phyloP scores from a whole-genome alignment of 257 asterid species.

The Forsythia suspensa region DNA sequence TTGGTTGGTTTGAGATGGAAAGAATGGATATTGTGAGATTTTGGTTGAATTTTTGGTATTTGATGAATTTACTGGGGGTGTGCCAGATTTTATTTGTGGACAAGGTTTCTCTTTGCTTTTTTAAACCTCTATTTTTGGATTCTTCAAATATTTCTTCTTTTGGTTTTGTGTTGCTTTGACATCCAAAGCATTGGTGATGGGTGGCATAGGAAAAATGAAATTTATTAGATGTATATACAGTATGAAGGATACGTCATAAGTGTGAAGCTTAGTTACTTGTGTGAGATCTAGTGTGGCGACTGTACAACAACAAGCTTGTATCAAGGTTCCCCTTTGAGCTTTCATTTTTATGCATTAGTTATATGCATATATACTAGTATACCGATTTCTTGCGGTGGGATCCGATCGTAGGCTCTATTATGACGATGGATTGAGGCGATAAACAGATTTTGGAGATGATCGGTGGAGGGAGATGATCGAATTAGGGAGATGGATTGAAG shows the following conservation, averaged over 20 bases:
- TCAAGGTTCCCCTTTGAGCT: not conserved
- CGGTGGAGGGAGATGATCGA: too few species aligned
- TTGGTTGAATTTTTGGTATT: not conserved
- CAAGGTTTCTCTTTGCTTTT: not conserved
- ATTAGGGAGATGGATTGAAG: too few species aligned
- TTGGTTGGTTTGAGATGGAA: not conserved
- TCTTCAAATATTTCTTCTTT: not conserved
- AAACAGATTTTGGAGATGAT: too few species aligned
- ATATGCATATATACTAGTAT: too few species aligned
- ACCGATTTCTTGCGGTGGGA: too few species aligned
- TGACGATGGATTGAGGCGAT: too few species aligned
- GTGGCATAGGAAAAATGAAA: not conserved
- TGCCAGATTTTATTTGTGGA: not conserved
- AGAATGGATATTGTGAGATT: not conserved
- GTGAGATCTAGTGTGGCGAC: not conserved
- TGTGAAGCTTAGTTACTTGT: not conserved
- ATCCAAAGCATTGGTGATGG: not conserved
- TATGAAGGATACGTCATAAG: not conserved
- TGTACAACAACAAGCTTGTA: not conserved
- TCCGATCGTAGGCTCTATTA: too few species aligned
- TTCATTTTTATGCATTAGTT: not conserved
- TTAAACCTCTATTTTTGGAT: not conserved
- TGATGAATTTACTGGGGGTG: not conserved
- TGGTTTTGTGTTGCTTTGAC: not conserved
- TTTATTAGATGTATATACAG: not conserved